Evolutionary conservation across 345 rosid species (phyloP), one percentile per base, ranked within the genome.

Genomic region (Erucastrum elatum): DNA sequence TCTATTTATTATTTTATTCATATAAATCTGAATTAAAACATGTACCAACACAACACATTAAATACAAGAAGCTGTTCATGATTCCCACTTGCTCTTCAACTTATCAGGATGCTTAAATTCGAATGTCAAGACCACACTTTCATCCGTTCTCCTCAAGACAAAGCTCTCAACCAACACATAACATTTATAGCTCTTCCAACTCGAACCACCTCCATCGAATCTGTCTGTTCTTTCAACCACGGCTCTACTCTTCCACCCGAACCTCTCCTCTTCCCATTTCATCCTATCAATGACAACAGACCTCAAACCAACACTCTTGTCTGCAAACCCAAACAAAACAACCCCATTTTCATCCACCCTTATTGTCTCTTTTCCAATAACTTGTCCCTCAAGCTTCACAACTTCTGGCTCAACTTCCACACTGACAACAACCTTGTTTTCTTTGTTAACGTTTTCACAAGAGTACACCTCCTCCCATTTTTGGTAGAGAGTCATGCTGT

Each of bases 91-190:
- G 66, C 51, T 66, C 34, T 62, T 82, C 59, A 88, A 46, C 33
- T 69, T 80, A n/a, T 83, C 77, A 51, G 80, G 37, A 70, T 89
- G 94, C 49, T 66, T 85, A 71, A 89, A 89, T 66, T 86, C 88
- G 76, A 70, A 83, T 12, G 72, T 68, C 58, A 89, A 51, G 12
- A 85, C 86, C 49, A 83, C 58, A 56, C 84, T 86, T 60, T 84
- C 87, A 82, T 89, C 88, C 85, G 80, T 83, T 71, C 97, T 89
- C 71, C 70, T 83, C 82, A 89, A 62, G 3, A 83, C 84, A 85
- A 86, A 88, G 17, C 86, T 85, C 86, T 91, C 94, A 11, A 89
- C 91, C 85, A 89, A 82, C 60, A 72, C 83, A 80, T 85, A 89
- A 51, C 90, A 88, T 4, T 82, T 68, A 62, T 84, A 85, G 27